phyloP scores from a whole-genome alignment of 306 rosid genomes.

The Vigna unguiculata region DNA sequence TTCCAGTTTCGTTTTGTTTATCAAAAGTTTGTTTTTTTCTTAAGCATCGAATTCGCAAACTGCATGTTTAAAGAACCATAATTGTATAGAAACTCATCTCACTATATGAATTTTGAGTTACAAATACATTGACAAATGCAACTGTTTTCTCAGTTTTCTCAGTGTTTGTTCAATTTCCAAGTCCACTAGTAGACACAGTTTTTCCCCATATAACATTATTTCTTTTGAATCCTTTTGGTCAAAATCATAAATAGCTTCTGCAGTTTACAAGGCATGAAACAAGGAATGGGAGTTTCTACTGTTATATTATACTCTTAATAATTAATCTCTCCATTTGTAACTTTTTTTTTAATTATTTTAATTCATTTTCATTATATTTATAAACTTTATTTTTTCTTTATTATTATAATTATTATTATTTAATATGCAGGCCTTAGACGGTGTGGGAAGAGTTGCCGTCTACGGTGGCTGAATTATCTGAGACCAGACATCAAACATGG shows the following conservation, averaged over 20 bases:
- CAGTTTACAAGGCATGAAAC: background rate
- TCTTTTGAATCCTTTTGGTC: background rate
- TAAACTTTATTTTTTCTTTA: background rate
- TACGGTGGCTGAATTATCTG: conserved; percentile 89
- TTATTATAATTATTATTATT: background rate
- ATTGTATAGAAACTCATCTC: background rate
- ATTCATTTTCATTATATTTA: no score
- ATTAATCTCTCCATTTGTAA: background rate
- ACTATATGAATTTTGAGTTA: background rate
- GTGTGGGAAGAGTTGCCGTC: conserved; percentile 94
- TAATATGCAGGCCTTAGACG: conserved; percentile 66
- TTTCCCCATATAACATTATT: background rate
- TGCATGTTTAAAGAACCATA: background rate
- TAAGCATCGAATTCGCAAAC: background rate
- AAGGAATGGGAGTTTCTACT: background rate
- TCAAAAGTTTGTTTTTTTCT: background rate
- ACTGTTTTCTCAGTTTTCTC: conserved; percentile 4
- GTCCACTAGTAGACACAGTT: conserved; percentile 6
- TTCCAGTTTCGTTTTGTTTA: conserved; percentile 35
- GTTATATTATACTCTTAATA: background rate
- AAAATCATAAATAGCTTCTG: conserved; percentile 8
- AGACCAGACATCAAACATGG: conserved; percentile 93
- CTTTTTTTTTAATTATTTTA: no score
- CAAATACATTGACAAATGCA: background rate
- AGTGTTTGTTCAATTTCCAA: conserved; percentile 34